phyloP scores from a whole-genome alignment of 139 green algal species.

The Chlorella sp. region DNA sequence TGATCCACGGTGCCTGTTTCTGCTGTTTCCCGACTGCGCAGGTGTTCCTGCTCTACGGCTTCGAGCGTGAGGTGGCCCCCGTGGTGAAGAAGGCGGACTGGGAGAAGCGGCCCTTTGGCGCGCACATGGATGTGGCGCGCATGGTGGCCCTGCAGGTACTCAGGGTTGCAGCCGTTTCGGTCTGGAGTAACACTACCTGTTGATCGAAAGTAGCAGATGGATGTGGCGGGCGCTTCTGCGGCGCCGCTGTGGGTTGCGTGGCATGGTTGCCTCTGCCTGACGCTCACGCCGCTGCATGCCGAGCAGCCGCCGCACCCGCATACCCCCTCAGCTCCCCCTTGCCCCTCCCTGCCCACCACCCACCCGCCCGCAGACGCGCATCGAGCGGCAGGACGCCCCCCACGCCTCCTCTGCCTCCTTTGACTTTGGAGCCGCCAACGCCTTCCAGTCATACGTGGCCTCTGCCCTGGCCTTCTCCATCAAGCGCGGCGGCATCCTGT shows the following conservation, averaged over 20 bases:
- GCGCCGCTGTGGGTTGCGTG: too few relatives aligned
- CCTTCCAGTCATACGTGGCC: conserved; percentile 90
- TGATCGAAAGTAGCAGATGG: too few relatives aligned
- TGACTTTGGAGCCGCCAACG: conserved; percentile 91
- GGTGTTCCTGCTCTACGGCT: conserved; percentile 79
- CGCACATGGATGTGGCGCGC: conserved; percentile 83
- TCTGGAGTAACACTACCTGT: too few relatives aligned
- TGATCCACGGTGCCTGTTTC: too few relatives aligned
- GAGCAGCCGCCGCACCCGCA: too few relatives aligned
- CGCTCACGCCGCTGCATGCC: too few relatives aligned
- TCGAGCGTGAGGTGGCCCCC: conserved; percentile 72
- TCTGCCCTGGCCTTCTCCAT: conserved; percentile 91
- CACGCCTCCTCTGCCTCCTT: conserved; percentile 86
- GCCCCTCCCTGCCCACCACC: too few relatives aligned
- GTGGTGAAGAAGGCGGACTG: conserved; percentile 52
- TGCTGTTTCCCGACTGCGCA: conserved; percentile 11
- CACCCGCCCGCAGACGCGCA: conserved; percentile 75
- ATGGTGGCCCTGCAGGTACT: conserved; percentile 72
- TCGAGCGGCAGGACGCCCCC: conserved; percentile 95
- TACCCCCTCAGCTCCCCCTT: too few relatives aligned
- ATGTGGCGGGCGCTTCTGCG: too few relatives aligned
- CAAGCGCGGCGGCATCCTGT: conserved; percentile 93
- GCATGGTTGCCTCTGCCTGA: too few relatives aligned
- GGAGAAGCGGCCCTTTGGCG: conserved; percentile 65
- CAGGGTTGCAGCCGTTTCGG: too few relatives aligned